A percentile compares a stretch with the other conserved stretches of the same genome.
Conservation (phyloP, 2,329 filamentous ascomycete genomes). For the Didymella pomorum region DNA sequence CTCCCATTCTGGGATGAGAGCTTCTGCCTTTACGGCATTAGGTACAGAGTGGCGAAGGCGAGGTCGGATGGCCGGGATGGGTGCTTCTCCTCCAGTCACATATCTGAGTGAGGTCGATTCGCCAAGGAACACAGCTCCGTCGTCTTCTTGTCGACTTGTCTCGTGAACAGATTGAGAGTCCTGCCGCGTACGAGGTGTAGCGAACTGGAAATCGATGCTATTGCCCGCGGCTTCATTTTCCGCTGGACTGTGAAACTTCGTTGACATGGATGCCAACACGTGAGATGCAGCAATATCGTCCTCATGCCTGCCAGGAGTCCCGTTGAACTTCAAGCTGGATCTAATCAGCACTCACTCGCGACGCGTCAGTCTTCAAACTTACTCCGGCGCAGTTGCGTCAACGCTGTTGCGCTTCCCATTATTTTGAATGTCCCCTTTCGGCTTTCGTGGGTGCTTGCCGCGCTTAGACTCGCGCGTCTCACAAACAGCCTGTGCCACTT, state of each 20-base stretch:
- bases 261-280: conserved; percentile 40
- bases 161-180: conserved; percentile 25
- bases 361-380: background rate
- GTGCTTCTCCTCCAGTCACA: conserved; percentile 49
- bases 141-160: conserved; percentile 35
- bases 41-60: conserved; percentile 46
- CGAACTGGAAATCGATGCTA: conserved; percentile 24
- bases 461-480: conserved; percentile 55
- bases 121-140: conserved; percentile 52
- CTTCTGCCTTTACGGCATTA: conserved; percentile 45
- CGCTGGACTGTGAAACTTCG: conserved; percentile 36
- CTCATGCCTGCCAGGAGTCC: conserved; percentile 34
- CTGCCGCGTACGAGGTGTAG: conserved; percentile 22
- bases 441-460: conserved; percentile 51
- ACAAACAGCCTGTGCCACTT: conserved; percentile 48
- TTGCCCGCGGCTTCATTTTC: conserved; percentile 22
- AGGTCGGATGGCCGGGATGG: conserved; percentile 36
- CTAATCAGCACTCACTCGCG: background rate
- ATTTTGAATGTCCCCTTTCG: conserved; percentile 12
- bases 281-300: conserved; percentile 42
- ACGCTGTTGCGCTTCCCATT: conserved; percentile 19
- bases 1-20: conserved; percentile 50
- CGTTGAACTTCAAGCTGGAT: conserved; percentile 9
- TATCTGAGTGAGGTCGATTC: conserved; percentile 61
- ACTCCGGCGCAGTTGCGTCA: conserved; percentile 22